Conservation (phyloP, 805 yeast species). For the Yarrowia keelungensis region DNA sequence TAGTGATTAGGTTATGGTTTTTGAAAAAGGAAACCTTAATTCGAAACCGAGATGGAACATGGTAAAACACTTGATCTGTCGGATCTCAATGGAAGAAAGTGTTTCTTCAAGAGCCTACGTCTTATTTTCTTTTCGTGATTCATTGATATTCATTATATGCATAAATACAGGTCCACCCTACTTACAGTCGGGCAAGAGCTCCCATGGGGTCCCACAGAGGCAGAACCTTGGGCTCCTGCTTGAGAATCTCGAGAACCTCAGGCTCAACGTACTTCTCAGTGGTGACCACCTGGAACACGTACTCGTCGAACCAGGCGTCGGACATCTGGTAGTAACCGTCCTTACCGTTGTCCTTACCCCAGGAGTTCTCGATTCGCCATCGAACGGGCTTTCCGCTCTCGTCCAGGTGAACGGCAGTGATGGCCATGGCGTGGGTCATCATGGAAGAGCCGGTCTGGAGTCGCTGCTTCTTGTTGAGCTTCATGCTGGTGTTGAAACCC, state of each 20-base stretch:
- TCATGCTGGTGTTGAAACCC: conserved; percentile 51
- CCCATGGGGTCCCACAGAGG: conserved; percentile 87
- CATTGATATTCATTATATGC: neutral
- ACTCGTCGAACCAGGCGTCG: conserved; percentile 75
- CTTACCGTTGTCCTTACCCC: conserved; percentile 73
- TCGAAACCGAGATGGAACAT: no score
- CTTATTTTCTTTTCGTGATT: no score
- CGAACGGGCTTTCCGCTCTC: conserved; percentile 64
- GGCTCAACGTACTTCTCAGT: conserved; percentile 58
- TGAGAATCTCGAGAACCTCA: conserved; percentile 52
- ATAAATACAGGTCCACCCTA: neutral
- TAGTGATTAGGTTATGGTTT: conserved; percentile 9
- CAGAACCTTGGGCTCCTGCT: conserved; percentile 60
- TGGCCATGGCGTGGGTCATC: conserved; percentile 92
- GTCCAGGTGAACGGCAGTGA: conserved; percentile 81
- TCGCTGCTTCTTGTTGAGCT: conserved; percentile 68
- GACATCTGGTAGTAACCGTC: conserved; percentile 76
- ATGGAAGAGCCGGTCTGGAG: conserved; percentile 71
- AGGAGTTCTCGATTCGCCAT: conserved; percentile 78
- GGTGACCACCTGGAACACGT: conserved; percentile 74
- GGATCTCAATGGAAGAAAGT: no score
- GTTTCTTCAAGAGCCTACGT: no score
- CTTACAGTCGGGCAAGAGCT: conserved; percentile 59
- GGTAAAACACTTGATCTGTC: neutral
- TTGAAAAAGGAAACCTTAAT: neutral